Percentiles rank a stretch among this genome's conserved stretches.
These are phyloP conservation scores for Suhomyces tanzawaensis DNA, from an alignment of 805 yeast genomes.

Conservation along the genomic window DNA sequence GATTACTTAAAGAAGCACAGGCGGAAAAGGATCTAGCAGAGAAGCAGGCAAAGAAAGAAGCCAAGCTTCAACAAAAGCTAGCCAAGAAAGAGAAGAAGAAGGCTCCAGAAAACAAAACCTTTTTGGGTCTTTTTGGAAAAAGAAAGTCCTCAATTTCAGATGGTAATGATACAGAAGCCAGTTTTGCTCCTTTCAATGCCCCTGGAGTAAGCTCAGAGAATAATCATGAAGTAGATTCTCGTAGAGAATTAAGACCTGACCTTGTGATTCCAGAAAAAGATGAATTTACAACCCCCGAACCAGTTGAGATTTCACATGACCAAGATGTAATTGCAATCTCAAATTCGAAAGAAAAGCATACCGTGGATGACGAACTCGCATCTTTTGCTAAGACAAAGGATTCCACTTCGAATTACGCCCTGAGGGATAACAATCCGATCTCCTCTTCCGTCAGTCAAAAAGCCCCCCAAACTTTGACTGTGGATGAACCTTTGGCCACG, in stretches of 20 bases:
- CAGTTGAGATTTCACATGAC: no score
- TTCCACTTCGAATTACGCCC: no score
- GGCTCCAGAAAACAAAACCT: slow-evolving; percentile 2
- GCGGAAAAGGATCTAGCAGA: slow-evolving; percentile 7
- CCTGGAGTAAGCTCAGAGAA: neutral
- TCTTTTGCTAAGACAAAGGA: no score
- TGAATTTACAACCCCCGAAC: no score
- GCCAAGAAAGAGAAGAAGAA: slow-evolving; percentile 5
- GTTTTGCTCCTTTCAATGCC: slow-evolving; percentile 5
- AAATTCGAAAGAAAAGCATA: no score
- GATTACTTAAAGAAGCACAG: slow-evolving; percentile 9
- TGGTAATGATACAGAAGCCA: neutral
- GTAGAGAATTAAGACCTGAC: slow-evolving; percentile 2
- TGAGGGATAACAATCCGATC: no score
- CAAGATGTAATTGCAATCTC: no score
- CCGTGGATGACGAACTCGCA: no score
- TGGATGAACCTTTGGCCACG: neutral
- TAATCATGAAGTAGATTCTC: neutral
- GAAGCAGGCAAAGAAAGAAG: slow-evolving; percentile 12
- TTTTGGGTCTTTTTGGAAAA: slow-evolving; percentile 7
- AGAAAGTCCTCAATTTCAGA: slow-evolving; percentile 4
- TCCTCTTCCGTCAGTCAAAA: neutral
- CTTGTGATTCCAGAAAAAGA: neutral
- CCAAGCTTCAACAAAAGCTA: slow-evolving; percentile 4
- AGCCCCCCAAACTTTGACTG: neutral